Evolutionary conservation across 192 early-diverging fungal genomes (phyloP).

Genomic region (Backusella sp.): DNA sequence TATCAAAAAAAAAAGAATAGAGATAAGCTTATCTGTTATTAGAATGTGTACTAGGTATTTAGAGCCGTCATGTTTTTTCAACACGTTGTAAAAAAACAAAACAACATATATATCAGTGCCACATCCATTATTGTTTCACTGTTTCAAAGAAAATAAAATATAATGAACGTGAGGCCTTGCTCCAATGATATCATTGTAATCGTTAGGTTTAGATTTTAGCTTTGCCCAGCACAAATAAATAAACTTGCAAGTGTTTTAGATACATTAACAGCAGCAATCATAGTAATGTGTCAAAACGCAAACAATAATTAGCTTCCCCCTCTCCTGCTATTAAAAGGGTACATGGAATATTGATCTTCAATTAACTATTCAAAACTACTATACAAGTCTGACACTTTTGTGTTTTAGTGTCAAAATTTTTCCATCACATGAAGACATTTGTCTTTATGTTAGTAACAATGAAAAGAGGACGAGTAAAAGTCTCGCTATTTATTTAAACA

Average conservation of each 20-base stretch:
- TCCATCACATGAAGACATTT: neutral
- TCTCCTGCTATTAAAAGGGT: neutral
- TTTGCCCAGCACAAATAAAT: neutral
- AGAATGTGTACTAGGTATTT: neutral
- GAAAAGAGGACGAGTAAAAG: neutral
- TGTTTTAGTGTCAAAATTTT: neutral
- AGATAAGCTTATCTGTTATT: slow-evolving; percentile 9
- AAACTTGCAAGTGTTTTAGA: neutral
- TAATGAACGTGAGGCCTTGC: neutral
- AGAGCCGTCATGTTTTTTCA: neutral
- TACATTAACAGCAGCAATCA: neutral
- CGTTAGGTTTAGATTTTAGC: neutral
- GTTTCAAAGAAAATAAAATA: neutral
- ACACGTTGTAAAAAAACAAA: neutral
- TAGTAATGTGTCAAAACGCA: neutral
- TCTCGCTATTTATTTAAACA: neutral
- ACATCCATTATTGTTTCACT: slow-evolving; percentile 24
- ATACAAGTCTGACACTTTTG: neutral
- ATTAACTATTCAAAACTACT: neutral
- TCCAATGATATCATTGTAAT: neutral
- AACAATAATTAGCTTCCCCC: neutral
- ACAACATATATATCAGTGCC: neutral
- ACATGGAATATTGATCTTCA: neutral
- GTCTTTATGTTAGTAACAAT: neutral
- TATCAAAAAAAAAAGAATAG: neutral